Evolutionary conservation across 306 rosid genomes (phyloP).

Genomic region (Medicago lupulina): DNA sequence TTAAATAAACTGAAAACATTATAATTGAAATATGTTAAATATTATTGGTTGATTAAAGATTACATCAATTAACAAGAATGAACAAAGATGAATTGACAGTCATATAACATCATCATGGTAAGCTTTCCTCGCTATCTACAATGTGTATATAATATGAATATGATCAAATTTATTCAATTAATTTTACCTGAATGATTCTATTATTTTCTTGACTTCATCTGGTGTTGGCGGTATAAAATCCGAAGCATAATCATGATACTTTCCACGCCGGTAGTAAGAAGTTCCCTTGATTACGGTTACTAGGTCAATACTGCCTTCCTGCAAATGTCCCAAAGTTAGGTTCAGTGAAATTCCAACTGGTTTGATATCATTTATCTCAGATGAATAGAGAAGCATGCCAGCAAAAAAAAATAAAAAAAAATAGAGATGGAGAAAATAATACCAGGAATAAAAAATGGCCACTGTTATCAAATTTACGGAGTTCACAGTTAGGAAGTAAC

Average conservation of each 20-base stretch:
- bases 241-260: slow-evolving; percentile 59
- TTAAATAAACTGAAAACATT: slow-evolving; percentile 51
- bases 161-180: slow-evolving; percentile 22
- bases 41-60: slow-evolving; percentile 20
- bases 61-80: slow-evolving; percentile 14
- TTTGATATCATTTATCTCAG: slow-evolving; percentile 21
- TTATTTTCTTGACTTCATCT: slow-evolving; percentile 49
- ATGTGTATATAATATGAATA: not conserved
- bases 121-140: slow-evolving; percentile 14
- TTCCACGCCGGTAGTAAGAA: slow-evolving; percentile 77
- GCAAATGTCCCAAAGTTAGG: slow-evolving; percentile 28
- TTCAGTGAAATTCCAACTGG: slow-evolving; percentile 20
- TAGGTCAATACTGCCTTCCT: slow-evolving; percentile 78
- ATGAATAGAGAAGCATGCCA: not conserved
- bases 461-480: slow-evolving; percentile 64
- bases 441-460: slow-evolving; percentile 92
- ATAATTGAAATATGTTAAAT: slow-evolving; percentile 33
- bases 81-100: slow-evolving; percentile 23
- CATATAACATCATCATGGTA: not conserved
- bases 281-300: slow-evolving; percentile 68
- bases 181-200: slow-evolving; percentile 56
- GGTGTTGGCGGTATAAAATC: slow-evolving; percentile 79
- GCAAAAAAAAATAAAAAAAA: slow-evolving; percentile 28
- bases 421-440: slow-evolving; percentile 41
- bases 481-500: slow-evolving; percentile 57